Evolutionary conservation across 257 asterid genomes (phyloP).

Genomic region (Coffea eugenioides): DNA sequence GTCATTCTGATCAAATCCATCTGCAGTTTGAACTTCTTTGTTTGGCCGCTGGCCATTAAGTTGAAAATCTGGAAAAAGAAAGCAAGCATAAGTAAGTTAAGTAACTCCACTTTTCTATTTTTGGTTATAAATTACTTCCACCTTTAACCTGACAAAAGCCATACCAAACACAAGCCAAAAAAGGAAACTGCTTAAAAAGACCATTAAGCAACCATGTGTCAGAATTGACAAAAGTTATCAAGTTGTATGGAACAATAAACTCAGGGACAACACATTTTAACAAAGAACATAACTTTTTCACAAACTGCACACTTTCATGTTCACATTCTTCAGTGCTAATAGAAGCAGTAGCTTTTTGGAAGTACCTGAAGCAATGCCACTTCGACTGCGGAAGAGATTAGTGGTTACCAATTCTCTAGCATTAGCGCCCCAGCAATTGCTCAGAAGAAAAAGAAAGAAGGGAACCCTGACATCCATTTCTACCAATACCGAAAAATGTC

Average conservation of each 20-base stretch:
- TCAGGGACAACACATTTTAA: not conserved
- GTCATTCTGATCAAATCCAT: constrained; percentile 38
- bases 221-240: not conserved
- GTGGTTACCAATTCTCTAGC: constrained; percentile 56
- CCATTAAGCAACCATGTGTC: not conserved
- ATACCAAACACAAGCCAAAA: not conserved
- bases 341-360: not conserved
- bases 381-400: constrained; percentile 14
- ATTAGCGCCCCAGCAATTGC: constrained; percentile 52
- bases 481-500: constrained; percentile 30
- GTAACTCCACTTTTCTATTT: not conserved
- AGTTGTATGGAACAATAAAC: not conserved
- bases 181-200: not conserved
- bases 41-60: constrained; percentile 30
- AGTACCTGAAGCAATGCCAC: constrained; percentile 38
- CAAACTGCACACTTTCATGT: not conserved
- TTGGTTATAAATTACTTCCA: not conserved
- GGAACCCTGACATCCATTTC: constrained; percentile 68
- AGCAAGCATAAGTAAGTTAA: constrained; percentile 18
- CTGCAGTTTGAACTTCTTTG: constrained; percentile 36
- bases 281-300: not conserved
- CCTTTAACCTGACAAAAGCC: constrained; percentile 4
- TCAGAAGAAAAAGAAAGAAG: constrained; percentile 40
- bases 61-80: constrained; percentile 41
- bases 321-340: not conserved